Percentiles rank a stretch among this genome's conserved stretches.
Evolutionary conservation across 2,329 filamentous ascomycete genomes (phyloP).

Genomic region (Domatiomyces globalis): DNA sequence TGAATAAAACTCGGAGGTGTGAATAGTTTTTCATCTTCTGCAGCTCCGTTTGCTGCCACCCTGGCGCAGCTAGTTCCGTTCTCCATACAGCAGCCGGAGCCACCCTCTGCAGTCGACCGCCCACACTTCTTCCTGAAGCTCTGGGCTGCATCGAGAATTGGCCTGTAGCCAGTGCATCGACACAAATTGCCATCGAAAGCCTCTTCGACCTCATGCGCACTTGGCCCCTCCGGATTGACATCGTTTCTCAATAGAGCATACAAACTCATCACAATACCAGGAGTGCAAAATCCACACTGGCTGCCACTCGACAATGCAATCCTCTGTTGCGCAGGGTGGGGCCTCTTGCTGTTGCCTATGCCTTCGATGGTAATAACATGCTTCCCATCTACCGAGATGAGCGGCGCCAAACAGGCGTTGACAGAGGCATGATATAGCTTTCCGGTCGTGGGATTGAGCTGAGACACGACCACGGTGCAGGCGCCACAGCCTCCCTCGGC

Average conservation of each 20-base stretch:
- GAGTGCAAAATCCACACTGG: slow-evolving; percentile 92
- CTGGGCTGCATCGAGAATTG: slow-evolving; percentile 86
- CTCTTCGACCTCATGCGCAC: slow-evolving; percentile 76
- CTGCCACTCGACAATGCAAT: slow-evolving; percentile 85
- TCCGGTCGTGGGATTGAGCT: slow-evolving; percentile 83
- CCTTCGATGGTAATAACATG: slow-evolving; percentile 97
- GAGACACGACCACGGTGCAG: slow-evolving; percentile 84
- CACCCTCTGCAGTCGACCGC: slow-evolving; percentile 43
- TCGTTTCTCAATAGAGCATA: slow-evolving; percentile 78
- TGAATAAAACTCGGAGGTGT: slow-evolving; percentile 84
- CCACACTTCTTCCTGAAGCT: slow-evolving; percentile 56
- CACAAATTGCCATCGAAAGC: slow-evolving; percentile 95
- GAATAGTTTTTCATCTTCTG: slow-evolving; percentile 43
- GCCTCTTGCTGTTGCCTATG: slow-evolving; percentile 73
- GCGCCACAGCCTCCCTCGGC: slow-evolving; percentile 93
- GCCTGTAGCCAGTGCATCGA: slow-evolving; percentile 85
- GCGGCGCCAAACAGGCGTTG: slow-evolving; percentile 85
- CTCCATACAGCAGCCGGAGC: slow-evolving; percentile 60
- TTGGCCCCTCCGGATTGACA: slow-evolving; percentile 41
- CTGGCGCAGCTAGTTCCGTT: slow-evolving; percentile 53
- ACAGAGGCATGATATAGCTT: slow-evolving; percentile 92
- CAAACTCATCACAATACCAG: slow-evolving; percentile 92
- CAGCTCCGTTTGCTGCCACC: slow-evolving; percentile 21
- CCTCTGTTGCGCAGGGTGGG: slow-evolving; percentile 80
- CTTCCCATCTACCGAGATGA: slow-evolving; percentile 89